phyloP scores from a whole-genome alignment of 306 rosid species.

The Mucuna pruriens region DNA sequence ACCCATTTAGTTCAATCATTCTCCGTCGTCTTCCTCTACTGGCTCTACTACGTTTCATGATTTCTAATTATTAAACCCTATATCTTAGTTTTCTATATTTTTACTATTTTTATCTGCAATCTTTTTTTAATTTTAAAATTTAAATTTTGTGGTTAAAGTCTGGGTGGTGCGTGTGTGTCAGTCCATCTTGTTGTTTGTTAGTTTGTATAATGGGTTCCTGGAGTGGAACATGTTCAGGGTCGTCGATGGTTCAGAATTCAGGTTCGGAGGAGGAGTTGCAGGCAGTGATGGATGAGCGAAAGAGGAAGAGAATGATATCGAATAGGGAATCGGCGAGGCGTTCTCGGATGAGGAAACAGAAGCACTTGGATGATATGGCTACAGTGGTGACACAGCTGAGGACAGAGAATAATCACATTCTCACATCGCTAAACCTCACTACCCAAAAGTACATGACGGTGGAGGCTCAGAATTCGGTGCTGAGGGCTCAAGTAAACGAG shows the following conservation, averaged over 20 bases:
- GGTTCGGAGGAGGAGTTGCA: constrained; percentile 69
- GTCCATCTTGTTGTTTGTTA: not conserved
- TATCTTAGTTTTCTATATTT: not conserved
- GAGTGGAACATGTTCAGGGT: constrained; percentile 73
- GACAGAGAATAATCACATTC: constrained; percentile 68
- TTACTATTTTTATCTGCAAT: constrained; percentile 28
- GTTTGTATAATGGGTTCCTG: constrained; percentile 62
- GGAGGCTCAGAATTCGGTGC: constrained; percentile 76
- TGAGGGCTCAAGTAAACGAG: constrained; percentile 75
- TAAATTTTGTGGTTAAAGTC: constrained; percentile 20
- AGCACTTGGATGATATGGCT: constrained; percentile 81
- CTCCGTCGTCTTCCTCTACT: constrained; percentile 95
- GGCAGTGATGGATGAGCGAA: constrained; percentile 71
- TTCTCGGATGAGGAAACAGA: constrained; percentile 86
- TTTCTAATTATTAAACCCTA: not conserved
- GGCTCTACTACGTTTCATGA: constrained; percentile 95
- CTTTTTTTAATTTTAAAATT: not conserved
- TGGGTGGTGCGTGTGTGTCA: constrained; percentile 74
- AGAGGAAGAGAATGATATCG: constrained; percentile 90
- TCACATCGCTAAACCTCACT: constrained; percentile 56
- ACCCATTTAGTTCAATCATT: constrained; percentile 89
- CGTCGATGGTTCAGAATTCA: constrained; percentile 60
- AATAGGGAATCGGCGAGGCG: constrained; percentile 89
- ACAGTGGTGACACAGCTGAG: constrained; percentile 56
- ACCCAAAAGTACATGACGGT: constrained; percentile 57